A percentile compares a stretch with the other conserved stretches of the same genome.
Evolutionary conservation across 352 stramenopile species (phyloP).

Genomic region (Globisporangium camurandrum): DNA sequence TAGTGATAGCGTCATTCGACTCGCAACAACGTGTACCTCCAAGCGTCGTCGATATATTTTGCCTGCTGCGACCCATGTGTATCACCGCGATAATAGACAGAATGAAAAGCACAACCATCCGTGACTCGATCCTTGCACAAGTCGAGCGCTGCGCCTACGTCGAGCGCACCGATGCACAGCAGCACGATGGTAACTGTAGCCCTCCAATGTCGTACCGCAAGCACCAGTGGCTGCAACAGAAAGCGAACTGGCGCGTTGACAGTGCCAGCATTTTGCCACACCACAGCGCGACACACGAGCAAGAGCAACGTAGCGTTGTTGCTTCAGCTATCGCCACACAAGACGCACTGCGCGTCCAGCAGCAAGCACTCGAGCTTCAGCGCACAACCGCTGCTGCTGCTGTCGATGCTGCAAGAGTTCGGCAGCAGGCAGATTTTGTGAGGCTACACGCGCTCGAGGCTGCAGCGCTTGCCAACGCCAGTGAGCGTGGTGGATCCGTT

Average conservation of each 20-base stretch:
- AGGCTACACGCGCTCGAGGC: constrained; percentile 1
- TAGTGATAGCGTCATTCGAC: no score
- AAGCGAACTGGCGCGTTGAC: constrained; percentile 8
- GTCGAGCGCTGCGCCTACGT: constrained; percentile 42
- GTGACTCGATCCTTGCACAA: constrained; percentile 9
- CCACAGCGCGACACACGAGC: neutral
- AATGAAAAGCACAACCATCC: constrained; percentile 17
- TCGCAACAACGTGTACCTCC: no score
- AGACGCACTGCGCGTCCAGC: neutral
- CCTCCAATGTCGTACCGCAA: constrained; percentile 32
- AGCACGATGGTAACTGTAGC: neutral
- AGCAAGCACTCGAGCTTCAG: constrained; percentile 10
- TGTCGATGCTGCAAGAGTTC: neutral
- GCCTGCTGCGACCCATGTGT: no score
- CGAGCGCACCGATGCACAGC: constrained; percentile 19
- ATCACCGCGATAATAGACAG: no score
- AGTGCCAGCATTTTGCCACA: neutral
- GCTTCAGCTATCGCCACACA: neutral
- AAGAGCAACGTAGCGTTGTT: neutral
- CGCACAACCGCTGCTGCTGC: no score
- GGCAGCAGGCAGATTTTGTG: neutral
- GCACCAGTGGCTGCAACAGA: constrained; percentile 27
- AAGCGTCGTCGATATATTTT: no score
- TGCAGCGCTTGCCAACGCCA: constrained; percentile 7
- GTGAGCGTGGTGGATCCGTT: constrained; percentile 1